Base-by-base conservation (phyloP, 1,284 basidiomycete genomes). In the Moesziomyces aphidis region DNA sequence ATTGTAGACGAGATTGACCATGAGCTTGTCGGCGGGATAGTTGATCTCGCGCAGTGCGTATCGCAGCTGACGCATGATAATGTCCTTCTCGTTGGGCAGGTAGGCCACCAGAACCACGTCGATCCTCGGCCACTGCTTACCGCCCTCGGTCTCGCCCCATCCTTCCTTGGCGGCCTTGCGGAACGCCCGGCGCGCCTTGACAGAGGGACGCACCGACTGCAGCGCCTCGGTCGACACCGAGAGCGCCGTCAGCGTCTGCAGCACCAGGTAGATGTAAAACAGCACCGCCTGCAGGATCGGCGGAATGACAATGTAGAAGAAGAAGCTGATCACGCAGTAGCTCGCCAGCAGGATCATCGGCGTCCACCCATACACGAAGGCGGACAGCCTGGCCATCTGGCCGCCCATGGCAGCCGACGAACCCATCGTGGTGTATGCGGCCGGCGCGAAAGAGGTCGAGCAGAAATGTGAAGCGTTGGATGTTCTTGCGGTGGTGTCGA, bases 1-100 rank as follows among this genome's bases (percentile, higher is more conserved):
- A 55, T 81, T 80, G 78, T 80, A 80, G 43, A 77, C 79, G 13
- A 81, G 59, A 48, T 80, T 79, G 79, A 81, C 68, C 60, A 57
- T 66, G 26, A 81, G 46, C 61, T 73, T 77, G 54, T 71, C 63
- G 21, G 44, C 31, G 4, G 79, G 78, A 31, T 81, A 81, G 64
- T 79, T 71, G 57, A 80, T 64, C 72, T 81, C 69, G n/a, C 71
- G 54, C 19, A 81, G 51, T 2, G 73, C 72, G 48, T 81, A 81
- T 11, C 77, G 71, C 19, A 77, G 23, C 58, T 80, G 78, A 17
- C 76, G 65, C 67, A 79, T 69, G 59, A 81, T 81, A 58, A 79
- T 80, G 48, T 81, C 73, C 67, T 79, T 48, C 39, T 81, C 78
- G 55, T 80, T 80, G n/a, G 78, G 78, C 10, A 80, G 55, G 52